These are phyloP conservation scores for Lachancea kluyveri DNA, from an alignment of 805 yeast genomes.

Conservation along the genomic window DNA sequence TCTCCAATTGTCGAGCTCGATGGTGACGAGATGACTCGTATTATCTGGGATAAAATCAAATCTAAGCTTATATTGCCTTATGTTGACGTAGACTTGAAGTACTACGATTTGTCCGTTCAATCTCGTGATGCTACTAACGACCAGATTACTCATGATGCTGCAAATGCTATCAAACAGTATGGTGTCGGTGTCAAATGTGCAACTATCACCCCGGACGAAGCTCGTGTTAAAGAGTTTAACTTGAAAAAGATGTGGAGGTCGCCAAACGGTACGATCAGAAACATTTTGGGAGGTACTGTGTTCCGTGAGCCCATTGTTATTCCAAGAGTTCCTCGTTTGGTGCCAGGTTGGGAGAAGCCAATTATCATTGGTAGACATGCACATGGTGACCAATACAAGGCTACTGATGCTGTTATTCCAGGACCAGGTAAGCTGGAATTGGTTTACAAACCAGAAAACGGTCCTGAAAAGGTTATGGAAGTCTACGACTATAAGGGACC, in stretches of 20 bases:
- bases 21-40: conserved; percentile 85
- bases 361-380: conserved; percentile 85
- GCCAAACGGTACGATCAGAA: conserved; percentile 80
- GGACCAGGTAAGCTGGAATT: conserved; percentile 58
- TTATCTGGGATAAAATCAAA: conserved; percentile 74
- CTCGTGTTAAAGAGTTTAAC: conserved; percentile 65
- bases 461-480: conserved; percentile 34
- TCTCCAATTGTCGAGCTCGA: conserved; percentile 74
- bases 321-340: conserved; percentile 67
- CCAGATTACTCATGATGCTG: conserved; percentile 71
- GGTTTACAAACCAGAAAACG: conserved; percentile 60
- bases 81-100: conserved; percentile 66
- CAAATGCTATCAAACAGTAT: conserved; percentile 63
- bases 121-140: conserved; percentile 68
- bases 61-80: conserved; percentile 61
- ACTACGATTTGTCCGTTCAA: conserved; percentile 66
- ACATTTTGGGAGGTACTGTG: conserved; percentile 76
- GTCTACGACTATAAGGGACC: conserved; percentile 53
- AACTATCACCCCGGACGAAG: conserved; percentile 80
- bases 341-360: conserved; percentile 78
- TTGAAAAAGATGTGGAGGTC: conserved; percentile 81
- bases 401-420: conserved; percentile 64
- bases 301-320: conserved; percentile 81
- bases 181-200: conserved; percentile 86
- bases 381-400: conserved; percentile 79